A percentile compares a stretch with the other conserved stretches of the same genome.
These are phyloP conservation scores for Leptomonas pyrrhocoris DNA, from an alignment of 208 protist genomes.

Conservation along the genomic window DNA sequence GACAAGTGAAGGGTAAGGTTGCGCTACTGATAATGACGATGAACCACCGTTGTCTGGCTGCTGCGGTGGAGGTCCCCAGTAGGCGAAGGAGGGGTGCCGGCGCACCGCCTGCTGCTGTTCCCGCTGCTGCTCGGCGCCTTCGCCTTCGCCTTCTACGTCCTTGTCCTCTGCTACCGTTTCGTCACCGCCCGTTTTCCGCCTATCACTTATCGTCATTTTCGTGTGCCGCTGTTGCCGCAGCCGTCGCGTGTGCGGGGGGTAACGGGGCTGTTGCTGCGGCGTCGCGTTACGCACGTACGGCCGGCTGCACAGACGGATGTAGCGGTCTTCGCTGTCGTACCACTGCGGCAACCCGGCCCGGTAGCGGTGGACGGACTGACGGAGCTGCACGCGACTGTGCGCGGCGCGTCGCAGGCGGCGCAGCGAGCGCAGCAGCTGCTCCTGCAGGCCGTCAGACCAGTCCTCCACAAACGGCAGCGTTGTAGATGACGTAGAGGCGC, in stretches of 20 bases:
- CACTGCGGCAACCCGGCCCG: constrained; percentile 42
- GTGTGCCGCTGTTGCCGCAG: neutral
- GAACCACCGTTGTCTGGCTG: too few species aligned
- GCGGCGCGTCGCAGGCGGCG: constrained; percentile 58
- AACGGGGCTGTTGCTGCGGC: neutral
- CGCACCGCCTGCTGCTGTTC: constrained; percentile 18
- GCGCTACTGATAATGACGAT: too few species aligned
- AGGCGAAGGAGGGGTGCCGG: constrained; percentile 25
- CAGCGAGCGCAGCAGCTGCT: constrained; percentile 52
- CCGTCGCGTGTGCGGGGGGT: neutral
- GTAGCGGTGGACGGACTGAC: neutral
- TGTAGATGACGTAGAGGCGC: neutral
- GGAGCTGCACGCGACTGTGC: constrained; percentile 37
- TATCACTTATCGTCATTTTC: neutral
- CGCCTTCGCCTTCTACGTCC: neutral
- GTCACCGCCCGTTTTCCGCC: too few species aligned
- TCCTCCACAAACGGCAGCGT: constrained; percentile 23
- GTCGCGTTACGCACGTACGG: constrained; percentile 8
- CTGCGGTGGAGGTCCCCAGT: constrained; percentile 7
- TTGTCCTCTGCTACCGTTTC: neutral
- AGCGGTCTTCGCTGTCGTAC: constrained; percentile 30
- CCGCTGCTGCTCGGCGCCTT: neutral
- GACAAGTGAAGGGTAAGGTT: neutral
- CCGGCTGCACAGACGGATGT: constrained; percentile 23
- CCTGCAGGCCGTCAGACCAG: constrained; percentile 37